Conservation (phyloP, 1,284 basidiomycete genomes). For the Kwoniella shivajii region DNA sequence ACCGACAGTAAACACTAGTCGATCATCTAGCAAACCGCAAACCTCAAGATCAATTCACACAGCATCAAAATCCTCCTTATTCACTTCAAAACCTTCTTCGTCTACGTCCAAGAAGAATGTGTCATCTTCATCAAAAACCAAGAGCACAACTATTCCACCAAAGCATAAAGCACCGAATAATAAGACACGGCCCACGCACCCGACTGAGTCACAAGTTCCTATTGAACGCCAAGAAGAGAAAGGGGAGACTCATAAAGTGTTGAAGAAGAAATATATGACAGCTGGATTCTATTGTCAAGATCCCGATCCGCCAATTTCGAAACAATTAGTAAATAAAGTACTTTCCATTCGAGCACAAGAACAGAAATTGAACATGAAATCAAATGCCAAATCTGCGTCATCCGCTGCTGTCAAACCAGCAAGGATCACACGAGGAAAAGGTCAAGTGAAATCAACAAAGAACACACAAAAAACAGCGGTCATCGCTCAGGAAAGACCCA, state of each 20-base stretch:
- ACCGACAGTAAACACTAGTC: too few relatives aligned
- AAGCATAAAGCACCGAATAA: too few relatives aligned
- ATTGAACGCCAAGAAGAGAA: slow-evolving; percentile 1
- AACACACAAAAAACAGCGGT: neutral
- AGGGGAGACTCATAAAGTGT: slow-evolving; percentile 7
- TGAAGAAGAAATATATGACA: slow-evolving; percentile 41
- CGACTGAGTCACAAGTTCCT: too few relatives aligned
- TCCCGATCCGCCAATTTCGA: slow-evolving; percentile 28
- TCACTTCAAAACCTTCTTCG: too few relatives aligned
- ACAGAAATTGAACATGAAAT: neutral
- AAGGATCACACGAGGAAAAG: neutral
- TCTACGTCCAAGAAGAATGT: too few relatives aligned
- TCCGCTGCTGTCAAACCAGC: neutral
- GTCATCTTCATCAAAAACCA: too few relatives aligned
- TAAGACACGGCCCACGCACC: too few relatives aligned
- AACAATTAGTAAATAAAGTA: slow-evolving; percentile 36
- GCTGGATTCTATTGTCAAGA: slow-evolving; percentile 48
- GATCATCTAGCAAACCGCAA: too few relatives aligned
- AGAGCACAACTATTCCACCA: too few relatives aligned
- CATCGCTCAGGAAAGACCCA: slow-evolving; percentile 6
- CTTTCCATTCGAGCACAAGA: slow-evolving; percentile 15
- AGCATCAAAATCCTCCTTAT: too few relatives aligned
- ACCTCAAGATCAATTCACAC: too few relatives aligned
- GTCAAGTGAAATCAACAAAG: neutral
- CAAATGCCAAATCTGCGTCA: neutral